These are phyloP conservation scores for Fragaria ananassa DNA, from an alignment of 306 rosid genomes.

Conservation along the genomic window DNA sequence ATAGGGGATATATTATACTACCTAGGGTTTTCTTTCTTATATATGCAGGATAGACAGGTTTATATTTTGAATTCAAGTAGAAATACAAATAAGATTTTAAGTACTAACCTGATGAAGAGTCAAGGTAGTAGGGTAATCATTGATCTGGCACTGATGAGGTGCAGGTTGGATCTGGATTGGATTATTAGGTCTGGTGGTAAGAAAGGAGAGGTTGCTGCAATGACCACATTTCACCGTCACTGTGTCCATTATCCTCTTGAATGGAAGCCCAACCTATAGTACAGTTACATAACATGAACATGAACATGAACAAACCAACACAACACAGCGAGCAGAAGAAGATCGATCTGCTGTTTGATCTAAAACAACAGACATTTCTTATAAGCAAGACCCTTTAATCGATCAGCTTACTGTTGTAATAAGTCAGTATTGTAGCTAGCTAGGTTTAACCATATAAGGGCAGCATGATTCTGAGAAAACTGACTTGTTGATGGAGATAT, in stretches of 20 bases:
- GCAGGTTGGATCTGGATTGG: slow-evolving; percentile 42
- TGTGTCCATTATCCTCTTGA: slow-evolving; percentile 80
- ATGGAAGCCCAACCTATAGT: slow-evolving; percentile 89
- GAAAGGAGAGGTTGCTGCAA: slow-evolving; percentile 91
- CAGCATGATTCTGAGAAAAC: not conserved
- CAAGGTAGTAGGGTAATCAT: slow-evolving; percentile 51
- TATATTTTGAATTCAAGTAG: not conserved
- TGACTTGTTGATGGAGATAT: not conserved
- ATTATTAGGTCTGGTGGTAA: slow-evolving; percentile 61
- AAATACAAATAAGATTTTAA: not conserved
- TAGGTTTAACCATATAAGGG: not conserved
- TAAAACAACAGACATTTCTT: not conserved
- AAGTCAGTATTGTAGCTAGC: not conserved
- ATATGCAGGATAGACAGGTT: not conserved
- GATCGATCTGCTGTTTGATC: not conserved
- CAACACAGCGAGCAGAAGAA: not conserved
- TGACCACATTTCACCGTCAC: slow-evolving; percentile 99
- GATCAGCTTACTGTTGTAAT: not conserved
- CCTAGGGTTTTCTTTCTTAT: slow-evolving; percentile 1
- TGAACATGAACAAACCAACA: not conserved
- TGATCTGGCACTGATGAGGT: slow-evolving; percentile 38
- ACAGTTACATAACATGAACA: slow-evolving; percentile 3
- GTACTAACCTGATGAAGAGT: slow-evolving; percentile 69
- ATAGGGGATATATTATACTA: not conserved
- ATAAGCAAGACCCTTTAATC: not conserved